Percentiles rank a stretch among this genome's conserved stretches.
Evolutionary conservation across 2,329 filamentous ascomycete genomes (phyloP).

Genomic region (Penicillium sp.): DNA sequence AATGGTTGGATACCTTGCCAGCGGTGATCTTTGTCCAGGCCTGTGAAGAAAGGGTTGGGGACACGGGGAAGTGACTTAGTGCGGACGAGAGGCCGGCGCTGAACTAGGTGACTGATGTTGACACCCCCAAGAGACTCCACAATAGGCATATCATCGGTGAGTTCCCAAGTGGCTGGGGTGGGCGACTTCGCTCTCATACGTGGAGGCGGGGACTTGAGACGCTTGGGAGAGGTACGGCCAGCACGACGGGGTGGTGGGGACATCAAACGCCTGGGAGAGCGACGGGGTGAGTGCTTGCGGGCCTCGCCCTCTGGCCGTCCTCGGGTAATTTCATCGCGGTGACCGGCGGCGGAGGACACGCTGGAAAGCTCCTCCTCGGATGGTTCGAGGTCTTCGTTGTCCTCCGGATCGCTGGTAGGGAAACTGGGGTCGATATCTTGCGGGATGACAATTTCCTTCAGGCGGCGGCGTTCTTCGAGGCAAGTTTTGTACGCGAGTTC

Average conservation of each 20-base stretch:
- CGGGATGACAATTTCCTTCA: constrained; percentile 79
- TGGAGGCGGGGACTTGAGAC: constrained; percentile 69
- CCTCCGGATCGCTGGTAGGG: constrained; percentile 87
- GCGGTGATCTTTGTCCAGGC: constrained; percentile 31
- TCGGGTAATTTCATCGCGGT: constrained; percentile 48
- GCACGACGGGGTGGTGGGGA: constrained; percentile 55
- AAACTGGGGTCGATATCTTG: constrained; percentile 98
- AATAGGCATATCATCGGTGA: constrained; percentile 42
- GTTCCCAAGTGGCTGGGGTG: constrained; percentile 42
- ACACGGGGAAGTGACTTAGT: constrained; percentile 86
- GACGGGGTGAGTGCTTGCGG: constrained; percentile 54
- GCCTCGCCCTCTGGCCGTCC: constrained; percentile 44
- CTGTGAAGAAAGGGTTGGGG: constrained; percentile 64
- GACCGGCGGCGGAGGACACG: constrained; percentile 53
- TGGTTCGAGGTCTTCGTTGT: constrained; percentile 73
- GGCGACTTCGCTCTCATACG: constrained; percentile 51
- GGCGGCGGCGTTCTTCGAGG: constrained; percentile 74
- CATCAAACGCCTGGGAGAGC: constrained; percentile 62
- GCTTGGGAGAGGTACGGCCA: constrained; percentile 59
- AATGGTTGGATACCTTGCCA: constrained; percentile 33
- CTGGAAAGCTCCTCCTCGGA: constrained; percentile 53
- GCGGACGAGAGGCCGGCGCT: constrained; percentile 66
- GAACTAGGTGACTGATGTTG: constrained; percentile 55
- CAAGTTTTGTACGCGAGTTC: constrained; percentile 90
- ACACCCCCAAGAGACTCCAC: constrained; percentile 47